phyloP scores from a whole-genome alignment of 2,329 filamentous ascomycete species.

The Ceratocystiopsis sp. region DNA sequence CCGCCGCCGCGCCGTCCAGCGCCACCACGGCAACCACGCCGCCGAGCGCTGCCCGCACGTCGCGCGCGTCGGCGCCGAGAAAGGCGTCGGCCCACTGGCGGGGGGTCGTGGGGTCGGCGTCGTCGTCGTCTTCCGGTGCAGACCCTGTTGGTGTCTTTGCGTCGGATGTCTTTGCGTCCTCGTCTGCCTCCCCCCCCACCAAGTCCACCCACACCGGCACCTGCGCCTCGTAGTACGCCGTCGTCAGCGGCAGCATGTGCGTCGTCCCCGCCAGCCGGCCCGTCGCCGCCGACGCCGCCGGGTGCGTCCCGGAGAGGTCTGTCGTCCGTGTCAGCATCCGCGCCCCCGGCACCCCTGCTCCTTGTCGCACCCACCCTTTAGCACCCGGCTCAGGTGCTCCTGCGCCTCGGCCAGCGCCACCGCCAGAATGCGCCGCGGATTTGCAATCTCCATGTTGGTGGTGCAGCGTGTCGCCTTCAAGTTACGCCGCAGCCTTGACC shows the following conservation, averaged over 20 bases:
- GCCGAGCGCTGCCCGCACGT: constrained; percentile 44
- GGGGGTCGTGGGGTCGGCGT: constrained; percentile 11
- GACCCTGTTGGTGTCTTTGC: background rate
- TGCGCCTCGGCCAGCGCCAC: constrained; percentile 32
- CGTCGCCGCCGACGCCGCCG: constrained; percentile 4
- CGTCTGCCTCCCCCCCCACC: constrained; percentile 11
- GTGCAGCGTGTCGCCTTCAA: too few species aligned
- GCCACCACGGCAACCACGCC: constrained; percentile 39
- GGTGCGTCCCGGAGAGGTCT: constrained; percentile 35
- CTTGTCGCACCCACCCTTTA: constrained; percentile 29
- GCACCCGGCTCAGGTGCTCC: constrained; percentile 28
- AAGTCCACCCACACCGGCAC: constrained; percentile 51
- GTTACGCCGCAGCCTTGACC: too few species aligned
- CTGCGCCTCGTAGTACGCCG: constrained; percentile 41
- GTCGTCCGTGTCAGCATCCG: background rate
- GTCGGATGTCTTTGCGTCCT: background rate
- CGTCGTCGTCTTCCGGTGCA: background rate
- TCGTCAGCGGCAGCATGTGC: constrained; percentile 37
- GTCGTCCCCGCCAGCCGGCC: constrained; percentile 37
- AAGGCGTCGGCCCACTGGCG: constrained; percentile 41
- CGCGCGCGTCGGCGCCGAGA: constrained; percentile 40
- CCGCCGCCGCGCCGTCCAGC: constrained; percentile 11
- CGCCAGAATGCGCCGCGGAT: constrained; percentile 40
- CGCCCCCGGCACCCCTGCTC: background rate
- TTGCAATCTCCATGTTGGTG: constrained; percentile 8